Evolutionary conservation across 75 land plant species (phyloP).

Genomic region (Pinus albicaulis): DNA sequence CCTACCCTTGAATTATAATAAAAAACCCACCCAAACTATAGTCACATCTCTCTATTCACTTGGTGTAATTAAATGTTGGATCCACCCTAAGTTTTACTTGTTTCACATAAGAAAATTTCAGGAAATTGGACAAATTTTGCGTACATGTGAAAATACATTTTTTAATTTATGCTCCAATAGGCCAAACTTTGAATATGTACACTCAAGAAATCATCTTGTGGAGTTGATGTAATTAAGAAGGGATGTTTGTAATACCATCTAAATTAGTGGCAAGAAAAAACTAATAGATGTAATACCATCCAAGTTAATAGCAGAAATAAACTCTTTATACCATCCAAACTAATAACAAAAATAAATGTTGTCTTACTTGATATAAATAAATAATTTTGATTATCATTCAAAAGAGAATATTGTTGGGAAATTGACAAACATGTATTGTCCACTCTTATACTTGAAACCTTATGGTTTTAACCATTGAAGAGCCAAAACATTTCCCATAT

Average conservation of each 20-base stretch:
- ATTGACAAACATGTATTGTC: constrained; percentile 38
- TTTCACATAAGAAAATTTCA: not conserved
- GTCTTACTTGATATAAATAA: not conserved
- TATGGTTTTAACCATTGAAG: constrained; percentile 52
- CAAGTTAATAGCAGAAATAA: not conserved
- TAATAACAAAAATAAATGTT: not conserved
- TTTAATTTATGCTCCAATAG: constrained; percentile 41
- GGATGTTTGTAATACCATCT: constrained; percentile 33
- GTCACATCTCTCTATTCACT: too few species aligned
- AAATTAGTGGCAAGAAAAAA: not conserved
- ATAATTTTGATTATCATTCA: constrained; percentile 65
- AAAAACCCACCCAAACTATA: too few species aligned
- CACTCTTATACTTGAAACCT: constrained; percentile 60
- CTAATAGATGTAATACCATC: not conserved
- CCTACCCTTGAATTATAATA: too few species aligned
- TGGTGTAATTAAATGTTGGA: too few species aligned
- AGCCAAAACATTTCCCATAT: constrained; percentile 59
- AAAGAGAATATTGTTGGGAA: constrained; percentile 63
- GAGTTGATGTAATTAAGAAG: constrained; percentile 55
- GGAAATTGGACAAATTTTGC: not conserved
- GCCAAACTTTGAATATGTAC: constrained; percentile 46
- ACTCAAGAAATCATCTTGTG: constrained; percentile 41
- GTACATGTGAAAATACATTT: constrained; percentile 34
- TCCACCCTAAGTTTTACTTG: too few species aligned
- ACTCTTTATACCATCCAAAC: not conserved